Evolutionary conservation across 1,284 basidiomycete species (phyloP), one percentile per base, ranked within the genome.

Genomic region (Trichosporon asahii): DNA sequence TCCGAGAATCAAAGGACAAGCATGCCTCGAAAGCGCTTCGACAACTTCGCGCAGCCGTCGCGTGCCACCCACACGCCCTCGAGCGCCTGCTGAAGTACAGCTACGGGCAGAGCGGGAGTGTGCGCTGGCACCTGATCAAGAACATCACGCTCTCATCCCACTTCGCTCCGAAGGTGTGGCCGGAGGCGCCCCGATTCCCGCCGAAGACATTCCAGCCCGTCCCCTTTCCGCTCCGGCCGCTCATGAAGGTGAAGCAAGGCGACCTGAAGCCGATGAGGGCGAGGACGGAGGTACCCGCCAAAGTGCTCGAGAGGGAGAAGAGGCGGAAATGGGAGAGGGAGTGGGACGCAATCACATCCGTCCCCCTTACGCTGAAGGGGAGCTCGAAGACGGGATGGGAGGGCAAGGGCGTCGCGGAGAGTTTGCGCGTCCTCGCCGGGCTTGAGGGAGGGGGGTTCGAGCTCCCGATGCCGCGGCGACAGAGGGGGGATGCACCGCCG

Each of bases 41-140:
- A 23, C 64, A 73, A 7, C 64, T 82, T 0, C 72, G 76, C 6
- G 76, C 77, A 11, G 81, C 81, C 0, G 78, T 78, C 3, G 77
- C 77, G 6, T 76, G 73, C 67, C 78, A 81, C 65, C 78, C 78
- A 0, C 80, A 82, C 70, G 79, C 79, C 0, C 66, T 81, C 18
- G 21, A 21, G 23, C 70, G 81, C 18, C 66, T 81, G 12, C 55
- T 37, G 70, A 66, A 11, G 64, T 31, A 27, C 67, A 37, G 15
- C 15, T 69, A 64, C 37, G 57, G 57, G 25, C 60, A 53, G 18
- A 37, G 49, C 29, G 67, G 65, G 12, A 61, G 65, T 5, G 69
- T 29, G 31, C 64, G 61, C 27, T 68, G 55, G 67, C 49, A 67
- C n/a, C 65, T 76, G 29, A 68, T 82, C 53, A 72, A 72, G 72